Percentiles rank a stretch among this genome's conserved stretches.
Evolutionary conservation across 345 rosid species (phyloP).

Genomic region (Syzygium aqueum): DNA sequence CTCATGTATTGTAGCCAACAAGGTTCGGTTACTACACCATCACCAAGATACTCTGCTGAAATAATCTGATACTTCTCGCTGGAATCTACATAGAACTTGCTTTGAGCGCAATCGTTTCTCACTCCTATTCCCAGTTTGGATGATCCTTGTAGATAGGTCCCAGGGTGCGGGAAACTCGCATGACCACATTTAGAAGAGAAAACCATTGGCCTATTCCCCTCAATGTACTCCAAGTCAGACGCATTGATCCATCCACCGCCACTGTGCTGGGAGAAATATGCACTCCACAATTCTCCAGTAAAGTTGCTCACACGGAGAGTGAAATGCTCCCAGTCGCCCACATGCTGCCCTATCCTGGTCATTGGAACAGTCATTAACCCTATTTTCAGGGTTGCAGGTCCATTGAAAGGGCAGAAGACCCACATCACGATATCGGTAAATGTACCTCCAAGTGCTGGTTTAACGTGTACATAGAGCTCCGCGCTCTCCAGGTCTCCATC

Average conservation of each 20-base stretch:
- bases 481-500: slow-evolving; percentile 63
- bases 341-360: slow-evolving; percentile 72
- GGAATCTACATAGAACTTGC: slow-evolving; percentile 54
- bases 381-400: slow-evolving; percentile 74
- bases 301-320: slow-evolving; percentile 82
- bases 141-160: slow-evolving; percentile 75
- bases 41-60: slow-evolving; percentile 75
- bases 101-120: slow-evolving; percentile 56
- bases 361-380: slow-evolving; percentile 57
- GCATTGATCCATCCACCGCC: slow-evolving; percentile 83
- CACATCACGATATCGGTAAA: slow-evolving; percentile 90
- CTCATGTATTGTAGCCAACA: slow-evolving; percentile 90
- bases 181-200: slow-evolving; percentile 84
- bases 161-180: slow-evolving; percentile 81
- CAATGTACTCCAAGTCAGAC: slow-evolving; percentile 50
- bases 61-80: slow-evolving; percentile 56
- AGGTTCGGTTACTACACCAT: slow-evolving; percentile 52
- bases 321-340: slow-evolving; percentile 90
- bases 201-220: slow-evolving; percentile 51
- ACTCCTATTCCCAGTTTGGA: slow-evolving; percentile 70
- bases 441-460: slow-evolving; percentile 84
- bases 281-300: slow-evolving; percentile 72
- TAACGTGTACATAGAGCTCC: slow-evolving; percentile 79
- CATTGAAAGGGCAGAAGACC: slow-evolving; percentile 90
- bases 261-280: slow-evolving; percentile 81